Evolutionary conservation across 2,329 filamentous ascomycete genomes (phyloP).

Genomic region (Paecilomyces fulvus): DNA sequence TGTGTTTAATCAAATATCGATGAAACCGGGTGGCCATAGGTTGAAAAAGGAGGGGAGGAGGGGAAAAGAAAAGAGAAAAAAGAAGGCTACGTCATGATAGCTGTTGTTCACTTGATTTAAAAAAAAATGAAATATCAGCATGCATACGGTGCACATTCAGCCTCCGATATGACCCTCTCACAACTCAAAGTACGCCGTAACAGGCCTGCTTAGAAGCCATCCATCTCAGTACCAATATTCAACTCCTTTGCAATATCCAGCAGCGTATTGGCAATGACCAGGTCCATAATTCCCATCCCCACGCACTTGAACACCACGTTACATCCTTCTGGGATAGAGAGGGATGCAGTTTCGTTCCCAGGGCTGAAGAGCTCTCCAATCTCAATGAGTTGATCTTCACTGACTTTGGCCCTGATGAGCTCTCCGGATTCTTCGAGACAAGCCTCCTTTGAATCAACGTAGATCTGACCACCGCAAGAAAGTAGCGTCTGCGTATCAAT

Average conservation of each 20-base stretch:
- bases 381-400: conserved; percentile 32
- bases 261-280: conserved; percentile 36
- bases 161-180: too few relatives aligned
- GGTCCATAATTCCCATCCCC: conserved; percentile 44
- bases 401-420: conserved; percentile 33
- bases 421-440: conserved; percentile 41
- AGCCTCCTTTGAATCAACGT: conserved; percentile 52
- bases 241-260: conserved; percentile 26
- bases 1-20: too few relatives aligned
- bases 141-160: too few relatives aligned
- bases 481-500: conserved; percentile 38
- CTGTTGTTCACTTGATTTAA: too few relatives aligned
- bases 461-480: conserved; percentile 55
- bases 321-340: conserved; percentile 21
- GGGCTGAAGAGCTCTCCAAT: conserved; percentile 31
- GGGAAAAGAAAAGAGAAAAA: too few relatives aligned
- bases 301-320: conserved; percentile 45
- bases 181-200: background rate
- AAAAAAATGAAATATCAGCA: too few relatives aligned
- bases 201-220: background rate
- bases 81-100: too few relatives aligned
- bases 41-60: too few relatives aligned
- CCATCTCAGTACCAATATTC: conserved; percentile 4
- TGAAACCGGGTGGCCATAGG: too few relatives aligned
- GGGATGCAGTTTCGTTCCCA: conserved; percentile 7